Conservation (phyloP, 225 moss, liverwort and hornwort species). For the Asterella californica region DNA sequence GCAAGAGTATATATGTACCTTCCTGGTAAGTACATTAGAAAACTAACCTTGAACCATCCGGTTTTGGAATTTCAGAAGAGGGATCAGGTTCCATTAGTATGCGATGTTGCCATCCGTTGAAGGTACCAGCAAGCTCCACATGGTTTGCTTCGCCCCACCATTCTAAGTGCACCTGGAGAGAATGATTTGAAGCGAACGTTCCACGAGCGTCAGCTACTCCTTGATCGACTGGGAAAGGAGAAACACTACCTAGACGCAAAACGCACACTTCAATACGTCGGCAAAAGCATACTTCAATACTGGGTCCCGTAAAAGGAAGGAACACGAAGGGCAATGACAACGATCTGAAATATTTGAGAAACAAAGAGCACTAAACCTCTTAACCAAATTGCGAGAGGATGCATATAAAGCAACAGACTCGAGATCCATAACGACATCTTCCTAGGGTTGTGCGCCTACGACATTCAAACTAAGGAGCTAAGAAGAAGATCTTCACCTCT, state of each 20-base stretch:
- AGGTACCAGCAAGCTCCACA: conserved; percentile 88
- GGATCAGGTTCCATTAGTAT: conserved; percentile 67
- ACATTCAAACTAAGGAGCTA: too few relatives aligned
- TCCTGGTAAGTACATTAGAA: background rate
- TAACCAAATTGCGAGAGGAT: too few relatives aligned
- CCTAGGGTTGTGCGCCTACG: too few relatives aligned
- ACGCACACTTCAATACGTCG: background rate
- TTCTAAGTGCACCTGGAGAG: conserved; percentile 70
- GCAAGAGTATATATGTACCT: background rate
- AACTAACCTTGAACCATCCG: conserved; percentile 50
- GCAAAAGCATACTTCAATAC: background rate
- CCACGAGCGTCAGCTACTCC: background rate
- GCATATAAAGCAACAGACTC: too few relatives aligned
- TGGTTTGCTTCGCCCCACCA: conserved; percentile 92
- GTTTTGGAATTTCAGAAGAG: conserved; percentile 58
- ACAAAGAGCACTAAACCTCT: too few relatives aligned
- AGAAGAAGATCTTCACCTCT: too few relatives aligned
- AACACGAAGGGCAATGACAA: too few relatives aligned
- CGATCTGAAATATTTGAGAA: too few relatives aligned
- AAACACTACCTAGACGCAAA: too few relatives aligned
- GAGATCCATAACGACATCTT: too few relatives aligned
- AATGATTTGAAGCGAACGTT: background rate
- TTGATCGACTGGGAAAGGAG: too few relatives aligned
- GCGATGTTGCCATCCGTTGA: conserved; percentile 91
- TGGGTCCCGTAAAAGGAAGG: too few relatives aligned